phyloP scores from a whole-genome alignment of 139 green algal genomes.

The Micromonas commoda region DNA sequence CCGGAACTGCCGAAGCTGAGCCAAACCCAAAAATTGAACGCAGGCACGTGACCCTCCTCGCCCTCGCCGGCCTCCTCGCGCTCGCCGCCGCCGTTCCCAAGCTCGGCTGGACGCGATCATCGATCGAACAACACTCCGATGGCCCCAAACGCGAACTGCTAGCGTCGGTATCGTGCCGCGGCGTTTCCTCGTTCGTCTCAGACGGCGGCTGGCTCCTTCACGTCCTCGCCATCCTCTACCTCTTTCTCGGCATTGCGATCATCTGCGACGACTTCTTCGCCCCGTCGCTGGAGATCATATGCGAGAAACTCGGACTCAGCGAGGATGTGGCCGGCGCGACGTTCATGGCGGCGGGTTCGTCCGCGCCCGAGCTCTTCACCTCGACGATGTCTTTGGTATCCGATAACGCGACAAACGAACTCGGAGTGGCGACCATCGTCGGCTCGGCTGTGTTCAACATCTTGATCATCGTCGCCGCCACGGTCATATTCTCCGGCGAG shows the following conservation, averaged over 20 bases:
- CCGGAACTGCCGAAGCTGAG: no score
- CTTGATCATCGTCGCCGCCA: constrained; percentile 42
- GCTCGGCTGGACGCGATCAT: no score
- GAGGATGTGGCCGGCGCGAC: constrained; percentile 44
- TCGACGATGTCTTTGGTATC: constrained; percentile 37
- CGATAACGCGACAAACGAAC: constrained; percentile 29
- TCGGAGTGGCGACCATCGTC: constrained; percentile 45
- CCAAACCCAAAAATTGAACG: no score
- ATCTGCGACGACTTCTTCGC: constrained; percentile 47
- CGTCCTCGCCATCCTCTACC: constrained; percentile 34
- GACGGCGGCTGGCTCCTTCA: constrained; percentile 29
- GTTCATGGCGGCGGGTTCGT: constrained; percentile 47
- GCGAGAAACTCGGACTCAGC: constrained; percentile 33
- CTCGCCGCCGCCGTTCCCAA: no score
- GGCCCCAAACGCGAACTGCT: no score
- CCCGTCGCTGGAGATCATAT: constrained; percentile 38
- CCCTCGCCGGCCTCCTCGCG: no score
- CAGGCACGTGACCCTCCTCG: no score
- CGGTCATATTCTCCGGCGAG: constrained; percentile 33
- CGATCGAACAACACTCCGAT: no score
- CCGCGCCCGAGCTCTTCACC: constrained; percentile 43
- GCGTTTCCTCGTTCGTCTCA: neutral
- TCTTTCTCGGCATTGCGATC: constrained; percentile 45
- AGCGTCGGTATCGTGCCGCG: neutral
- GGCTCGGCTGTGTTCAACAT: constrained; percentile 46